Evolutionary conservation across 306 rosid species (phyloP).

Genomic region (Styphnolobium japonicum): DNA sequence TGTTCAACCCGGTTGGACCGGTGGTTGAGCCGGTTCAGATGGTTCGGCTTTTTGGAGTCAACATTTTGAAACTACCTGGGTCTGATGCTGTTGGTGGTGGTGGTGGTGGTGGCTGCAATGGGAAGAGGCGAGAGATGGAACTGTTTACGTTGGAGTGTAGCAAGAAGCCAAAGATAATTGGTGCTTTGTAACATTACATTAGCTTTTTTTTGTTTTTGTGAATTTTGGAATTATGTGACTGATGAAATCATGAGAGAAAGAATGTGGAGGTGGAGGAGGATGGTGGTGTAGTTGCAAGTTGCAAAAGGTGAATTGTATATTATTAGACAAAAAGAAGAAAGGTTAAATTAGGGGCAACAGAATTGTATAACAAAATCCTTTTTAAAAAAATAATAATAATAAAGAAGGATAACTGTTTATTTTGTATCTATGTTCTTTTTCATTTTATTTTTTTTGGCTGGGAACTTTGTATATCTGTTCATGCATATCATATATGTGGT

Average conservation of each 20-base stretch:
- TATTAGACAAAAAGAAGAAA: constrained; percentile 39
- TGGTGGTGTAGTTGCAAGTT: constrained; percentile 46
- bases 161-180: constrained; percentile 82
- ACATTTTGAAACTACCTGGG: constrained; percentile 67
- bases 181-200: constrained; percentile 68
- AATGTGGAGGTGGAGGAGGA: background rate
- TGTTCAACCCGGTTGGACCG: constrained; percentile 41
- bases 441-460: no score
- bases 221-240: constrained; percentile 31
- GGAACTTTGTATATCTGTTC: no score
- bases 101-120: constrained; percentile 43
- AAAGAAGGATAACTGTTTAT: constrained; percentile 22
- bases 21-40: constrained; percentile 67
- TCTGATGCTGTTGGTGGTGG: constrained; percentile 39
- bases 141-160: constrained; percentile 60
- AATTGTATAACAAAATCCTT: background rate
- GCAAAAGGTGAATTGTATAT: constrained; percentile 48
- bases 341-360: constrained; percentile 38
- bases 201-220: background rate
- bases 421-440: no score
- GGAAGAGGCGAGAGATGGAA: constrained; percentile 78
- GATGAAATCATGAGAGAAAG: background rate
- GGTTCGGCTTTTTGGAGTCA: constrained; percentile 86
- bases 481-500: background rate
- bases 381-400: background rate